Base-by-base conservation (phyloP, 2,329 filamentous ascomycete genomes). In the Ophiostoma australiae region DNA sequence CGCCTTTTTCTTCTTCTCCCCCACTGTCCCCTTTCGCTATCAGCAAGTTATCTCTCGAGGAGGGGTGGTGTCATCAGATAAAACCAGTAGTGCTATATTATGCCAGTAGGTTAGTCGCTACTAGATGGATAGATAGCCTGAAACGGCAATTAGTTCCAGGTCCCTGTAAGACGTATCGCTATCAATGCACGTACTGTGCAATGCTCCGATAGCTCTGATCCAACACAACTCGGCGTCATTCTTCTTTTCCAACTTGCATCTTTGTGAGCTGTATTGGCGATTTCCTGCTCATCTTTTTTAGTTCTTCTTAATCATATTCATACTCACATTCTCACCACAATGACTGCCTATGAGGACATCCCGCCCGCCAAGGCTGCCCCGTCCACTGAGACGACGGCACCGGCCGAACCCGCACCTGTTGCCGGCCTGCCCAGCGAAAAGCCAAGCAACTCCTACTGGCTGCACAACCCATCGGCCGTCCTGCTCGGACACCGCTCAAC, bases 371-470 rank as follows among this genome's bases (percentile, higher is more conserved):
- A 23, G 37, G 37, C 65, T n/a, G 65, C 65, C 11, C 37, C 65
- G 20, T 27, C 17, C 78, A 78, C 39, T 33, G 67, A 52, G 27
- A 66, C 66, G 27, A 66, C 66, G 20, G 70, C 70, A 2, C 48
- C 55, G 69, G 37, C 66, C 1, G 20, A 55, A 1, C 11, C 67
- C 23, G 39, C 69, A 17, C 6, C 70, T 2, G 58, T 69, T 74
- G 80, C 86, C 0, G 85, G 83, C 68, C 82, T 92, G 27, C 91
- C 91, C 2, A 86, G 86, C 2, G 79, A 82, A 3, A 82, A 85
- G 55, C 86, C 89, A 58, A 90, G 88, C 3, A 77, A 79, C 35
- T 91, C 91, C 0, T 93, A 91, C 82, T 94, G 91, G 91, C 90
- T 91, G 76, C 85, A 82, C 69, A 84, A 90, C 72, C 90, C 90